A percentile compares a stretch with the other conserved stretches of the same genome.
phyloP scores from a whole-genome alignment of 176 grass and related monocot genomes.

The Zizania latifolia region DNA sequence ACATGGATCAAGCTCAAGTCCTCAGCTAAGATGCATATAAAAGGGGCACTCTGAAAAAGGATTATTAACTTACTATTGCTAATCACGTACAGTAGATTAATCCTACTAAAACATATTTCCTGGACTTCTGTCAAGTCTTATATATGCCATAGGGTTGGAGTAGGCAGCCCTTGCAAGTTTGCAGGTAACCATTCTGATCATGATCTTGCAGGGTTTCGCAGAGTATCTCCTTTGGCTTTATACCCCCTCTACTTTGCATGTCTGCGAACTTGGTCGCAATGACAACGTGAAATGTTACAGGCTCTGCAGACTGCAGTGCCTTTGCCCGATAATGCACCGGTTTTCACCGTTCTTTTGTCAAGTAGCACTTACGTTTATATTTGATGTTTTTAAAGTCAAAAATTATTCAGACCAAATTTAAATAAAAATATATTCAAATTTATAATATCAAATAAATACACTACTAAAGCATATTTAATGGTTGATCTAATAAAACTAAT shows the following conservation, averaged over 20 bases:
- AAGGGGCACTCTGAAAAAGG: background rate
- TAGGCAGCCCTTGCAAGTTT: background rate
- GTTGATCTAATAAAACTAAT: too few species aligned
- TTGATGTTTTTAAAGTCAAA: too few species aligned
- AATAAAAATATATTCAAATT: too few species aligned
- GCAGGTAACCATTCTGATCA: slow-evolving; percentile 19
- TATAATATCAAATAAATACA: too few species aligned
- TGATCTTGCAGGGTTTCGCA: slow-evolving; percentile 20
- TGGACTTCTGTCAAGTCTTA: slow-evolving; percentile 4
- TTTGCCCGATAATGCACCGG: slow-evolving; percentile 17
- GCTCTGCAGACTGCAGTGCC: background rate
- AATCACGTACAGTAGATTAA: background rate
- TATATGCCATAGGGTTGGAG: background rate
- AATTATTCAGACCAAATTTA: too few species aligned
- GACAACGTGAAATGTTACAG: background rate
- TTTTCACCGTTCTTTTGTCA: slow-evolving; percentile 7
- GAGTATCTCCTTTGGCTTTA: slow-evolving; percentile 35
- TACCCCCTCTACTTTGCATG: slow-evolving; percentile 12
- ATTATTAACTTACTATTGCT: background rate
- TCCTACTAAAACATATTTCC: background rate
- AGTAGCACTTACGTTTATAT: too few species aligned
- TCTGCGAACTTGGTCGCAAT: slow-evolving; percentile 3
- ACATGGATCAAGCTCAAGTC: slow-evolving; percentile 19
- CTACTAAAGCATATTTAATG: too few species aligned
- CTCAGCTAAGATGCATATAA: slow-evolving; percentile 19